Evolutionary conservation across 2,329 filamentous ascomycete species (phyloP).

Genomic region (Aspergillus pseudoviridinutans): DNA sequence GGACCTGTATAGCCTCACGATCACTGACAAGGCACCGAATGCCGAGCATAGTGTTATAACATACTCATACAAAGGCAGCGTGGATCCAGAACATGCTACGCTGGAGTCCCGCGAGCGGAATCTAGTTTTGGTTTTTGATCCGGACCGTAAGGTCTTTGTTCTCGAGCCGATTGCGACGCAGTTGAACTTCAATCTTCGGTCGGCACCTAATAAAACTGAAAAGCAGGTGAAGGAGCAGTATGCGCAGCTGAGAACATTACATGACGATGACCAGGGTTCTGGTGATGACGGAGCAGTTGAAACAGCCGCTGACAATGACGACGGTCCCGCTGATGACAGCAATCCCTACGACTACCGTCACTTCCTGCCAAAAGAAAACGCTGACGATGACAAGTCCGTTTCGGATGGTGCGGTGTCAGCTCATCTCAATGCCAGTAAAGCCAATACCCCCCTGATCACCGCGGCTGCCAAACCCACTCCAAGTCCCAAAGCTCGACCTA

Average conservation of each 20-base stretch:
- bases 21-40: constrained; percentile 40
- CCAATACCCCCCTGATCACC: constrained; percentile 32
- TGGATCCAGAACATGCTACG: constrained; percentile 31
- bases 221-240: constrained; percentile 63
- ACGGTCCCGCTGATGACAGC: constrained; percentile 39
- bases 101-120: constrained; percentile 29
- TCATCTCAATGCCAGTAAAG: constrained; percentile 26
- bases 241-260: constrained; percentile 55
- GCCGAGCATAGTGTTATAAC: constrained; percentile 36
- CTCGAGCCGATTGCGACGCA: constrained; percentile 77
- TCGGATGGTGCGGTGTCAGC: constrained; percentile 35
- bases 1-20: constrained; percentile 38
- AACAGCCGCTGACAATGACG: constrained; percentile 38
- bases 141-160: constrained; percentile 68
- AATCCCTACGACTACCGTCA: constrained; percentile 50
- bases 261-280: constrained; percentile 33
- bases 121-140: constrained; percentile 68
- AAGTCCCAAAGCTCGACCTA: constrained; percentile 25
- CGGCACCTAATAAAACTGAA: constrained; percentile 62
- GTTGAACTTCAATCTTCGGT: constrained; percentile 81
- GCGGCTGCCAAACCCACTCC: constrained; percentile 22
- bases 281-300: constrained; percentile 30
- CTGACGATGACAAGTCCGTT: constrained; percentile 30
- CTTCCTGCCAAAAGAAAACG: constrained; percentile 42
- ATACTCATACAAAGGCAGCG: constrained; percentile 40